These are phyloP conservation scores for Tremella fuciformis DNA, from an alignment of 768 basidiomycete species.

Conservation along the genomic window DNA sequence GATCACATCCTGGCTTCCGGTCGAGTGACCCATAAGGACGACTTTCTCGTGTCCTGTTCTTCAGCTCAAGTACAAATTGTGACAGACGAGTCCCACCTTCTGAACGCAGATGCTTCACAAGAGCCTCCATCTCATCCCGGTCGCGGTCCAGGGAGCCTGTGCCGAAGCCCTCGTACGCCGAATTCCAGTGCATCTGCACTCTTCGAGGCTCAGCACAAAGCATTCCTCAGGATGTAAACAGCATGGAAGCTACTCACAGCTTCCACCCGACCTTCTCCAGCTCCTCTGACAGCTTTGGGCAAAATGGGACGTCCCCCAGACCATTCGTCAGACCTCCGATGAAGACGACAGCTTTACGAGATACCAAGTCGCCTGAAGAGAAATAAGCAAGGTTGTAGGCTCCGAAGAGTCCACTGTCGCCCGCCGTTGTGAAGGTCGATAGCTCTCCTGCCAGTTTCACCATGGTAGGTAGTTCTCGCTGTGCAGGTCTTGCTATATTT, in stretches of 20 bases:
- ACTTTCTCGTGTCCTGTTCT: constrained; percentile 33
- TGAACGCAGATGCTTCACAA: constrained; percentile 36
- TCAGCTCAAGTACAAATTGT: not conserved
- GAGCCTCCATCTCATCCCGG: constrained; percentile 34
- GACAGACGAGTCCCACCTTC: constrained; percentile 28
- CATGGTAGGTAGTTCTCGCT: too few species aligned
- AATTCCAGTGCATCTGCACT: constrained; percentile 24
- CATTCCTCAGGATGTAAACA: not conserved
- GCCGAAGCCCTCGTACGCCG: constrained; percentile 41
- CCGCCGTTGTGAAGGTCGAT: too few species aligned
- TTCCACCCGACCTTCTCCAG: constrained; percentile 35
- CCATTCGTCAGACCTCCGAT: constrained; percentile 46
- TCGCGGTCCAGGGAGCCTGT: constrained; percentile 39
- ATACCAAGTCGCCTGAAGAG: constrained; percentile 32
- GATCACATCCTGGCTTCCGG: constrained; percentile 48
- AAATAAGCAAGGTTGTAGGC: constrained; percentile 27
- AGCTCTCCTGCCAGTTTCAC: too few species aligned
- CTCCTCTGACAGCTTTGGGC: constrained; percentile 21
- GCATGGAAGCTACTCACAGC: constrained; percentile 28
- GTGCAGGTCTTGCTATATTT: too few species aligned
- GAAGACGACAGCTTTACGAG: constrained; percentile 36
- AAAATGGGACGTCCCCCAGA: constrained; percentile 33
- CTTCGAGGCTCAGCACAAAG: not conserved
- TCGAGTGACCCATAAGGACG: constrained; percentile 49
- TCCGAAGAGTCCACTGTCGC: not conserved